These are phyloP conservation scores for Phalaenopsis hybrid DNA, from an alignment of 116 monocot species.

Conservation along the genomic window DNA sequence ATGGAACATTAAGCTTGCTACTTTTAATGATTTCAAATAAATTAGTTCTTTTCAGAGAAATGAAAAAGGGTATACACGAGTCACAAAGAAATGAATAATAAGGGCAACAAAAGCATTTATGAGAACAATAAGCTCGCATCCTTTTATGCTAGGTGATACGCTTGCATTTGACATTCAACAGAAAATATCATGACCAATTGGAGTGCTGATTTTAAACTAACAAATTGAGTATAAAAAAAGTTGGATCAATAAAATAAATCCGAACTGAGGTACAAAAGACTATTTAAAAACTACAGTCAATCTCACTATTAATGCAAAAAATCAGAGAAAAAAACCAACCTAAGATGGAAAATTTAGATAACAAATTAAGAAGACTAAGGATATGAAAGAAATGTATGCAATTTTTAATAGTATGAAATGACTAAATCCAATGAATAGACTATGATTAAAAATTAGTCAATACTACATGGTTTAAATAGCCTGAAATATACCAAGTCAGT, in stretches of 20 bases:
- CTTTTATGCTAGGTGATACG: not conserved
- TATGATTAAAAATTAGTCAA: not conserved
- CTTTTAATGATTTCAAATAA: not conserved
- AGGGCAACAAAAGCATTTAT: not conserved
- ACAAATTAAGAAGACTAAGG: not conserved
- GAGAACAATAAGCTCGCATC: not conserved
- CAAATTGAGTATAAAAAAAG: not conserved
- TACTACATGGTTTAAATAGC: not conserved
- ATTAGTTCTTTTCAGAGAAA: not conserved
- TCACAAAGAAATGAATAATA: not conserved
- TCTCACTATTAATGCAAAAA: no score
- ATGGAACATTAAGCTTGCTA: not conserved
- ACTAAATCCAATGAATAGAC: not conserved
- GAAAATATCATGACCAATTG: not conserved
- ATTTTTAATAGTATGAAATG: not conserved
- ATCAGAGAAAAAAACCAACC: not conserved
- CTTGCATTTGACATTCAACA: not conserved
- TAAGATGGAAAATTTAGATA: not conserved
- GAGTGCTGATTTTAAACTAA: conserved; percentile 1
- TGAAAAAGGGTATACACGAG: not conserved
- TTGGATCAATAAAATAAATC: not conserved
- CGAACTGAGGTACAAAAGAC: not conserved
- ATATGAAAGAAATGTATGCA: not conserved
- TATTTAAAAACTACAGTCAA: no score
- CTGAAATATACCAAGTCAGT: not conserved